Evolutionary conservation across 106 monocot species (phyloP), one percentile per base, ranked within the genome.

Genomic region (Allium sativum): DNA sequence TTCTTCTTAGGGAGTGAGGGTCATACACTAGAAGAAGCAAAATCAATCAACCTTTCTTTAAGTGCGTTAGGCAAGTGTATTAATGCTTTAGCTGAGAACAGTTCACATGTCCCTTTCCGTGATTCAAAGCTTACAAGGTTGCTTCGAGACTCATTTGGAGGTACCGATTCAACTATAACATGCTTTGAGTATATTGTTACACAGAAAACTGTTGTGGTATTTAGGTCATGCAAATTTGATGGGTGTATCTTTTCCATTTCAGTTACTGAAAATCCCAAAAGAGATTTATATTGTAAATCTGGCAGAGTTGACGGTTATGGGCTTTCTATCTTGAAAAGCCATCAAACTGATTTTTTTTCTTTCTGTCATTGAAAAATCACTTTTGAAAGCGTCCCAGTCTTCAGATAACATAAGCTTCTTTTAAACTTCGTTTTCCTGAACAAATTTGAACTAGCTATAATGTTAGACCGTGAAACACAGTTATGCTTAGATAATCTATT

Each of bases 141-240:
- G 66, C 87, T 96, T 77, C 76, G 84, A 75, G 95, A 96, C 84
- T 96, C 95, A 74, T 96, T 96, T 90, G 95, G 95, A 62, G 95
- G 95, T 96, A 56, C 31, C 5, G 5, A 31, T 31, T 31, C 31
- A 31, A 31, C 0, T 31, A 31, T 31, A 31, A 31, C 31, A 31
- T 31, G 5, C 31, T 31, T 31, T 31, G 31, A 31, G 31, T 31
- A 14, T 60, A 60, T 40, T 13, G 13, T 42, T 58, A 58, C 44
- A 17, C 59, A 60, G 31, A 5, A 16, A 44, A 53, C 7, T n/a
- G 15, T 53, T 53, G 10, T 14, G 15, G 53, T 53, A 16, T 18
- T 53, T 53, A 31, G 31, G 5, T 31, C 31, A 53, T 9, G 15
- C 1, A 0, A 60, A 16, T 60, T 60, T 60, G 16, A 44, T 21